Evolutionary conservation across 2,329 filamentous ascomycete species (phyloP).

Genomic region (Samsoniella hepiali): DNA sequence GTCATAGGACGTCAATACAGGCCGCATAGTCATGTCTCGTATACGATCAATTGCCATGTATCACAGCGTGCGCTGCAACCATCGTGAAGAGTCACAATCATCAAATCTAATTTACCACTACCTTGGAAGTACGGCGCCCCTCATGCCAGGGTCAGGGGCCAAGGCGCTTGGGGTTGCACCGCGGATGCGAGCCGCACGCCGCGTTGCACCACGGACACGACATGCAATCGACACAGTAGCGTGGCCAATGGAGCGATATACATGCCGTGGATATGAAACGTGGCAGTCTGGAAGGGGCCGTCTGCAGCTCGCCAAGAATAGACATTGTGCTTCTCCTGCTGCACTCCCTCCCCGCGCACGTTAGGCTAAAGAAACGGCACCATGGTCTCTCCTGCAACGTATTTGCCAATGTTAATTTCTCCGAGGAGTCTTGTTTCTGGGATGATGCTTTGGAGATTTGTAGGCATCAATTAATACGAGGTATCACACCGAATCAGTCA

Average conservation of each 20-base stretch:
- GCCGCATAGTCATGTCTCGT: not conserved
- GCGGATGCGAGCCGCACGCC: slow-evolving; percentile 11
- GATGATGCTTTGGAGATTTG: too few species aligned
- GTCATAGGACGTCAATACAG: not conserved
- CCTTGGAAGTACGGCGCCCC: not conserved
- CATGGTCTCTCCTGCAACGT: slow-evolving; percentile 1
- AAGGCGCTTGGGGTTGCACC: not conserved
- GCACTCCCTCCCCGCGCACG: not conserved
- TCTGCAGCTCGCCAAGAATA: not conserved
- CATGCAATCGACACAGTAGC: not conserved
- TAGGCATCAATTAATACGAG: not conserved
- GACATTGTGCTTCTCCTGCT: not conserved
- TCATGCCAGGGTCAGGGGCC: slow-evolving; percentile 7
- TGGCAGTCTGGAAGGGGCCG: not conserved
- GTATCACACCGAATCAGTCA: slow-evolving; percentile 14
- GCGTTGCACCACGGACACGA: slow-evolving; percentile 17
- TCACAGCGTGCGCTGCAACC: not conserved
- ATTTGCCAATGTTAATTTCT: not conserved
- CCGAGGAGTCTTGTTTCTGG: not conserved
- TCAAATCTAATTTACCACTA: too few species aligned
- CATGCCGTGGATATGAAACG: slow-evolving; percentile 8
- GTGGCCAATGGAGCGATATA: not conserved
- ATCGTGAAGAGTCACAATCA: not conserved
- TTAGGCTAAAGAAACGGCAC: slow-evolving; percentile 6
- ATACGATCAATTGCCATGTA: not conserved